Evolutionary conservation across 192 early-diverging fungal species (phyloP).

Genomic region (Coemansia sp.): DNA sequence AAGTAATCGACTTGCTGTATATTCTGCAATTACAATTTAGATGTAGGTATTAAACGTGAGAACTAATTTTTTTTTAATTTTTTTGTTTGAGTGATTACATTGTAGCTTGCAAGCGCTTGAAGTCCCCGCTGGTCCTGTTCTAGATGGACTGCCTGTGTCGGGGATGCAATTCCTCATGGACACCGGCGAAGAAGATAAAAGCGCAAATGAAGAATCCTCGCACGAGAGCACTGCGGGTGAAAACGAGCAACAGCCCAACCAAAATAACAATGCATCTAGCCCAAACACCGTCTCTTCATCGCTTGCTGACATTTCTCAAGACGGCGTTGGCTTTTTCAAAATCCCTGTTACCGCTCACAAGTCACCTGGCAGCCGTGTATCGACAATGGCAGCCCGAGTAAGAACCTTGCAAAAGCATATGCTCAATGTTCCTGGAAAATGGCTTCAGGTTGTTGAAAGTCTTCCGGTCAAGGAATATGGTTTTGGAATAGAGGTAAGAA

Average conservation of each 20-base stretch:
- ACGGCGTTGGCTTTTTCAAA: conserved; percentile 24
- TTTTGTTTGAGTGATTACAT: neutral
- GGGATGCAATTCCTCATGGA: conserved; percentile 25
- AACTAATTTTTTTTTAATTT: neutral
- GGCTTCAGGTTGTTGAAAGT: conserved; percentile 42
- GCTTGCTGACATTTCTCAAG: conserved; percentile 4
- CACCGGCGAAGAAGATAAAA: conserved; percentile 6
- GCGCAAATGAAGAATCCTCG: neutral
- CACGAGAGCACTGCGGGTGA: neutral
- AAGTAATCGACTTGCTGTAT: too few relatives aligned
- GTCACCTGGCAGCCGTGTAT: conserved; percentile 30
- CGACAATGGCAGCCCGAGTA: conserved; percentile 42
- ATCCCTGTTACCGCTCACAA: conserved; percentile 44
- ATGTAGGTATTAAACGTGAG: neutral
- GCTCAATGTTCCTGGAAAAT: conserved; percentile 48
- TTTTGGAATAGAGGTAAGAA: conserved; percentile 50
- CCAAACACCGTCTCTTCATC: neutral
- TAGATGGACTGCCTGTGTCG: conserved; percentile 41
- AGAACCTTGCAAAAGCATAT: conserved; percentile 43
- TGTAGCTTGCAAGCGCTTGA: conserved; percentile 12
- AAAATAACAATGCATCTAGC: neutral
- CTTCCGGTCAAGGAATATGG: conserved; percentile 53
- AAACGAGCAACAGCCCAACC: neutral
- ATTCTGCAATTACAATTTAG: neutral
- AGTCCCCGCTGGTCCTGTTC: conserved; percentile 11